These are phyloP conservation scores for Wickerhamomyces subpelliculosus DNA, from an alignment of 805 yeast genomes.

Conservation along the genomic window DNA sequence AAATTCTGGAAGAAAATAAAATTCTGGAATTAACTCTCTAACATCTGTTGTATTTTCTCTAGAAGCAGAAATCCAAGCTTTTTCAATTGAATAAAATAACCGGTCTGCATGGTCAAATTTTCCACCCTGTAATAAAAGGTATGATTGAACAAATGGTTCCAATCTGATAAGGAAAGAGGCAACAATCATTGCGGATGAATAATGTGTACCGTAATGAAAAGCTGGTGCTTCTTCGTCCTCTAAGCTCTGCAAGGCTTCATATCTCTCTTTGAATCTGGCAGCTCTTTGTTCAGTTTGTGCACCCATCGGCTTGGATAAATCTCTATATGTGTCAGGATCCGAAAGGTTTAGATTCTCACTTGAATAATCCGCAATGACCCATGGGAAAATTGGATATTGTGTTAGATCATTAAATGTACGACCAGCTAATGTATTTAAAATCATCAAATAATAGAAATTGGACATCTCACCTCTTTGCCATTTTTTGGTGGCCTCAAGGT, in stretches of 20 bases:
- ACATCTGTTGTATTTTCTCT: slow-evolving; percentile 81
- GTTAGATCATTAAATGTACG: slow-evolving; percentile 84
- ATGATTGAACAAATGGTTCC: slow-evolving; percentile 77
- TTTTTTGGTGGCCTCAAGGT: slow-evolving; percentile 48
- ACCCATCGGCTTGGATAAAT: slow-evolving; percentile 86
- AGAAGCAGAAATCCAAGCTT: slow-evolving; percentile 79
- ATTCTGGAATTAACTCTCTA: slow-evolving; percentile 81
- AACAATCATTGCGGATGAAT: slow-evolving; percentile 91
- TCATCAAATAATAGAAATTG: slow-evolving; percentile 75
- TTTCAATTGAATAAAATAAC: slow-evolving; percentile 63
- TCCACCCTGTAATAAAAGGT: slow-evolving; percentile 76
- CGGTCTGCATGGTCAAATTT: slow-evolving; percentile 86
- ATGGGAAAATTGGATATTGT: slow-evolving; percentile 88
- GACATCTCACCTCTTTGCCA: slow-evolving; percentile 80
- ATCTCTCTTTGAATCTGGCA: slow-evolving; percentile 59
- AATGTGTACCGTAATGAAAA: slow-evolving; percentile 90
- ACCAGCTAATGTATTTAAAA: slow-evolving; percentile 79
- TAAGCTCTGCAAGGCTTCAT: slow-evolving; percentile 59
- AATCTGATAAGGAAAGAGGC: slow-evolving; percentile 71
- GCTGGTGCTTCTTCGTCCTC: slow-evolving; percentile 59
- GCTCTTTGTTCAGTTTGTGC: slow-evolving; percentile 65
- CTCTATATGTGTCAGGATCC: slow-evolving; percentile 60
- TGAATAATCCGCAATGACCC: slow-evolving; percentile 80
- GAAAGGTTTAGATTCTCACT: slow-evolving; percentile 62
- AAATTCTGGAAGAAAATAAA: slow-evolving; percentile 77